These are phyloP conservation scores for Colletotrichum sp. DNA, from an alignment of 2,329 filamentous ascomycete species.

Conservation along the genomic window DNA sequence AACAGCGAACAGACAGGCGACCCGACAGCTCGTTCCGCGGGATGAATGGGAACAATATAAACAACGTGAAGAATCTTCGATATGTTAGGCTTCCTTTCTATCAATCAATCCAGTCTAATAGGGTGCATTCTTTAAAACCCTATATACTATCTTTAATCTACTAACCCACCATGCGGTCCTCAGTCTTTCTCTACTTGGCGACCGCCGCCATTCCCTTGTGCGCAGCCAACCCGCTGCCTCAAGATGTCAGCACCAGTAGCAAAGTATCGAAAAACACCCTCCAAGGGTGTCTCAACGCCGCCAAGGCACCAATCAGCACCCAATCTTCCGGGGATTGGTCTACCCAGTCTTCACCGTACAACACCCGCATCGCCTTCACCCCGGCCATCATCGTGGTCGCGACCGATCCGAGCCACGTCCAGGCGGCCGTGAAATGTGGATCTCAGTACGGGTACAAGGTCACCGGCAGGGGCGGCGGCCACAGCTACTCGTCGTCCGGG, in stretches of 20 bases:
- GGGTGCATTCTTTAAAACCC: not conserved
- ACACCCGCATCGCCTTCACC: constrained; percentile 36
- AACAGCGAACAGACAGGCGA: not conserved
- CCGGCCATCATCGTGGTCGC: constrained; percentile 51
- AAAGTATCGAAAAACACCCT: constrained; percentile 2
- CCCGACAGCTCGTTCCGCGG: not conserved
- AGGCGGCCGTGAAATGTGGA: constrained; percentile 52
- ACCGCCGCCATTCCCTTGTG: not conserved
- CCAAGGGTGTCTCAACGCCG: constrained; percentile 26
- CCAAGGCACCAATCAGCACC: constrained; percentile 24
- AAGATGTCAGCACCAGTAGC: not conserved
- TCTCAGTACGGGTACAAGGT: constrained; percentile 46
- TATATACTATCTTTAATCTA: not conserved
- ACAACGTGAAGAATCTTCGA: not conserved
- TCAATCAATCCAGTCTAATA: not conserved
- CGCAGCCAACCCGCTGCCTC: not conserved
- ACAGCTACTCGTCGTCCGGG: constrained; percentile 55
- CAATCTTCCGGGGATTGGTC: constrained; percentile 22
- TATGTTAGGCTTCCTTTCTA: not conserved
- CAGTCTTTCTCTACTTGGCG: not conserved
- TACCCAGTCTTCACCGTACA: constrained; percentile 31
- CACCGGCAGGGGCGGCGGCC: constrained; percentile 55
- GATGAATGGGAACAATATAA: not conserved
- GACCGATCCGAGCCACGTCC: constrained; percentile 45
- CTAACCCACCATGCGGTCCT: not conserved